Conservation (phyloP, 2,329 filamentous ascomycete genomes). For the Pseudopyricularia cyperi region DNA sequence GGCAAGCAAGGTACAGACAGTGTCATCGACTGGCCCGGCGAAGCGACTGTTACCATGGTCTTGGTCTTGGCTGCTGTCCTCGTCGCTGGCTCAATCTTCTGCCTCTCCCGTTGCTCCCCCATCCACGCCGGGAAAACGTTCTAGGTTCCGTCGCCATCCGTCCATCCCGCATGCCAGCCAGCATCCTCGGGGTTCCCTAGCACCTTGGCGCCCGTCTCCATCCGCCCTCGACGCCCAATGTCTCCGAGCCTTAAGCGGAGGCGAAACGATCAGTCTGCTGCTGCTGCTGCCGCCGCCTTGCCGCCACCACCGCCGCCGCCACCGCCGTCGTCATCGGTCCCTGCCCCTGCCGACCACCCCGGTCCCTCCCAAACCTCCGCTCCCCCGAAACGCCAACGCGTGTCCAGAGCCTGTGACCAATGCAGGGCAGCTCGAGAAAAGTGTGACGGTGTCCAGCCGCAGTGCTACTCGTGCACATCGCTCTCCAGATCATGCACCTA, state of each 20-base stretch:
- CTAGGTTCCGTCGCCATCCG: background rate
- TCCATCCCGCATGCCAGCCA: background rate
- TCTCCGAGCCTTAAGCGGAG: background rate
- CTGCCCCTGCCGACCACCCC: slow-evolving; percentile 7
- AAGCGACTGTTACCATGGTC: no score
- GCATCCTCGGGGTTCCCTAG: background rate
- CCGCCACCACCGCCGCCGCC: background rate
- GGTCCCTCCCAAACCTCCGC: slow-evolving; percentile 5
- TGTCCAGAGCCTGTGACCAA: slow-evolving; percentile 57
- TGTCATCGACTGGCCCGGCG: no score
- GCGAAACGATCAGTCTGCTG: background rate
- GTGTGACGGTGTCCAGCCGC: slow-evolving; percentile 56
- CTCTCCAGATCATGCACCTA: slow-evolving; percentile 58
- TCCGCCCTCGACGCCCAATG: background rate
- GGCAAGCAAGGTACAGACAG: no score
- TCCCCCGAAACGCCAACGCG: slow-evolving; percentile 45
- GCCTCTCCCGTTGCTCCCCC: background rate
- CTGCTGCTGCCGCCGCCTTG: background rate
- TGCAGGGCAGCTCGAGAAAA: slow-evolving; percentile 57
- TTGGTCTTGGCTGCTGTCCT: background rate
- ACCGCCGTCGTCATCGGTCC: slow-evolving; percentile 8
- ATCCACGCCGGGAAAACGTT: background rate
- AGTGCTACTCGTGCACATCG: slow-evolving; percentile 52
- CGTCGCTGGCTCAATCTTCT: background rate
- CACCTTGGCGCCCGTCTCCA: background rate